Conservation (phyloP, 2,329 filamentous ascomycete species). For the Xylariaceae sp. region DNA sequence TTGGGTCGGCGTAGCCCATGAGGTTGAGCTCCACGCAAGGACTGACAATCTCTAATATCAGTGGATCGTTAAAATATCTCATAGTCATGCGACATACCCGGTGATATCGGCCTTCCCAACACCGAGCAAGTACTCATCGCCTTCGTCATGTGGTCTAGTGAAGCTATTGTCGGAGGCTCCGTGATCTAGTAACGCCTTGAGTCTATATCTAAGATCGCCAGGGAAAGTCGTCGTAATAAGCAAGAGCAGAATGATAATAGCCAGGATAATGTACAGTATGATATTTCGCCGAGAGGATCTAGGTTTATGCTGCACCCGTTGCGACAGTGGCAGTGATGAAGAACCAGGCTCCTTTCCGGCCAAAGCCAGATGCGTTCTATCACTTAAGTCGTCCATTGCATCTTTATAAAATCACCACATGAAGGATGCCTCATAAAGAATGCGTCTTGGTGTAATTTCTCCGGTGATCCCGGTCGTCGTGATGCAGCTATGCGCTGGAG, state of each 20-base stretch:
- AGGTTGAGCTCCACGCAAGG: constrained; percentile 88
- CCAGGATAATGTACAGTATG: not conserved
- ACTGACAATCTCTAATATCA: constrained; percentile 28
- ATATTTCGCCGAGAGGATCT: not conserved
- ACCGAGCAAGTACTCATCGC: constrained; percentile 47
- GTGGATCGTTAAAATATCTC: not conserved
- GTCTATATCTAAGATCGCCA: not conserved
- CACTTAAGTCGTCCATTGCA: not conserved
- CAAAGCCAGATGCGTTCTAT: not conserved
- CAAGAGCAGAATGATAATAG: not conserved
- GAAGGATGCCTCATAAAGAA: too few species aligned
- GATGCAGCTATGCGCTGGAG: too few species aligned
- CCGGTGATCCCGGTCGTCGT: too few species aligned
- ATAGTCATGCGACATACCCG: constrained; percentile 26
- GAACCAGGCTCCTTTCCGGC: not conserved
- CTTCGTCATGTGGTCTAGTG: constrained; percentile 7
- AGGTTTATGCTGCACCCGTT: too few species aligned
- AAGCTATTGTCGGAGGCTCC: not conserved
- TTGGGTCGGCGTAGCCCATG: constrained; percentile 86
- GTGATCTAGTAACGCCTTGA: not conserved
- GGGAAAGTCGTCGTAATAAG: too few species aligned
- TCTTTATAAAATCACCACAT: too few species aligned
- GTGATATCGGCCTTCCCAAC: constrained; percentile 58
- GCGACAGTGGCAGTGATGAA: not conserved
- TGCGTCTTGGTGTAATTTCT: too few species aligned